These are phyloP conservation scores for Penicillium atrosanguineum DNA, from an alignment of 495 filamentous ascomycete genomes.

Conservation along the genomic window DNA sequence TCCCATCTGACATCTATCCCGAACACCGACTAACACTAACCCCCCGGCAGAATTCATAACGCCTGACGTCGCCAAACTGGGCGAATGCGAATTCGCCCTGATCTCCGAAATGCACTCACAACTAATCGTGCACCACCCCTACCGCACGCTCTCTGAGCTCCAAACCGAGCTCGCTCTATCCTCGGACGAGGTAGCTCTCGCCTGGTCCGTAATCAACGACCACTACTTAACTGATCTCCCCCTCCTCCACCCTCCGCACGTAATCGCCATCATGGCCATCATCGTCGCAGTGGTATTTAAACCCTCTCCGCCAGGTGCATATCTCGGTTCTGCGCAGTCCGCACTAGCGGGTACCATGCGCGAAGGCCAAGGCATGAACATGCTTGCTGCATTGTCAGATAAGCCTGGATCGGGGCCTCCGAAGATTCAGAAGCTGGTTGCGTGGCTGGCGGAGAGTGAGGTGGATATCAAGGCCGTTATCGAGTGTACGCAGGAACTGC, in stretches of 20 bases:
- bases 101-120: slow-evolving; percentile 95
- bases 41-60: slow-evolving; percentile 64
- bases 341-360: slow-evolving; percentile 39
- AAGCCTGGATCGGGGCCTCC: slow-evolving; percentile 35
- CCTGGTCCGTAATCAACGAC: slow-evolving; percentile 91
- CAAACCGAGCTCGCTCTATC: slow-evolving; percentile 66
- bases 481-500: slow-evolving; percentile 91
- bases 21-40: slow-evolving; percentile 11
- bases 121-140: slow-evolving; percentile 95
- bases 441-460: slow-evolving; percentile 88
- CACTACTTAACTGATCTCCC: slow-evolving; percentile 94
- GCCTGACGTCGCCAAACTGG: slow-evolving; percentile 80
- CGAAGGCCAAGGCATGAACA: slow-evolving; percentile 40
- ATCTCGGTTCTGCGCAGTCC: slow-evolving; percentile 41
- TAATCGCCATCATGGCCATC: slow-evolving; percentile 87
- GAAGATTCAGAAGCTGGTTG: slow-evolving; percentile 67
- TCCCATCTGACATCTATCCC: not conserved
- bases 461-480: slow-evolving; percentile 90
- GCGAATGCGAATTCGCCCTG: slow-evolving; percentile 94
- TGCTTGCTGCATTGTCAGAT: slow-evolving; percentile 39
- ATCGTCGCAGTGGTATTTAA: slow-evolving; percentile 79
- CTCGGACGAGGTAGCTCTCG: slow-evolving; percentile 73
- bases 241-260: slow-evolving; percentile 81
- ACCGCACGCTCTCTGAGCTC: slow-evolving; percentile 77
- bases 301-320: slow-evolving; percentile 44